phyloP scores from a whole-genome alignment of 148 eudicot genomes.

The Chenopodium suecicum region DNA sequence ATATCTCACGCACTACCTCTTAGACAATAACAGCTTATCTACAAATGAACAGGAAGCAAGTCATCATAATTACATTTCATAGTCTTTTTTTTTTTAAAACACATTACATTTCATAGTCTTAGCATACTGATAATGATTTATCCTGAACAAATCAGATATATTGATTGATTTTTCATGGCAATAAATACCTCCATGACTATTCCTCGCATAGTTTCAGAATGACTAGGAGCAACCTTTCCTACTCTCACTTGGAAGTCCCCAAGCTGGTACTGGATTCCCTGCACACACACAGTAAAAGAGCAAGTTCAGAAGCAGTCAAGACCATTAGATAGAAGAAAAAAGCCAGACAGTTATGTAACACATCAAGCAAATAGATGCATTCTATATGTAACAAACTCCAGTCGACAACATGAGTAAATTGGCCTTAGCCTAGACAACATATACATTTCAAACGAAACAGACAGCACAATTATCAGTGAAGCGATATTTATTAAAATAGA shows the following conservation, averaged over 20 bases:
- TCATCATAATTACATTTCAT: background rate
- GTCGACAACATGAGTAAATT: background rate
- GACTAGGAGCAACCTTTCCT: constrained; percentile 79
- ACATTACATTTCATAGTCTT: background rate
- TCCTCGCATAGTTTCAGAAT: constrained; percentile 83
- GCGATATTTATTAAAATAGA: background rate
- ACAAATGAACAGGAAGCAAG: constrained; percentile 5
- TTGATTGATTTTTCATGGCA: constrained; percentile 5
- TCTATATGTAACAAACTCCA: background rate
- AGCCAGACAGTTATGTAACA: background rate
- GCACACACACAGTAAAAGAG: constrained; percentile 15
- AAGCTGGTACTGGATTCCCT: constrained; percentile 83
- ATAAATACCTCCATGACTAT: constrained; percentile 83
- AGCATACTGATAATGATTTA: background rate
- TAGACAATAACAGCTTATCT: background rate
- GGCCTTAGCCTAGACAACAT: background rate
- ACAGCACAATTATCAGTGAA: background rate
- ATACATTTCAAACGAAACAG: background rate
- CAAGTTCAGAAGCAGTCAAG: constrained; percentile 1
- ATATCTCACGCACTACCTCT: background rate
- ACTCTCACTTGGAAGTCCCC: constrained; percentile 97
- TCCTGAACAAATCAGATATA: background rate
- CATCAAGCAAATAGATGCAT: background rate
- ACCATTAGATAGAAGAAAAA: background rate
- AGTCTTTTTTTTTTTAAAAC: background rate